Percentiles rank a stretch among this genome's conserved stretches.
phyloP scores from a whole-genome alignment of 805 yeast species.

The Brettanomyces custersianus region DNA sequence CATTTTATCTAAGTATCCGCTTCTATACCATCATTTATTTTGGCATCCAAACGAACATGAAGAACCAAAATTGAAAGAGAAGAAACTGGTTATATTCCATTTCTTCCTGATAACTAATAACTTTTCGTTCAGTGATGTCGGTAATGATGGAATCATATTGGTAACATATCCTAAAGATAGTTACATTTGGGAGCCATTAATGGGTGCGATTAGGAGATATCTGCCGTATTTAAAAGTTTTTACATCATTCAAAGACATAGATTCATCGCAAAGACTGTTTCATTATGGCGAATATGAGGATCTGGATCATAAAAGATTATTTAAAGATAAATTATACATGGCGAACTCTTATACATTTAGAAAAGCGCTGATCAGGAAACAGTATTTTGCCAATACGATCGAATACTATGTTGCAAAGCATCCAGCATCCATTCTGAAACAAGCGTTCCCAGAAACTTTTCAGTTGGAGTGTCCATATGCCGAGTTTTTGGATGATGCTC shows the following conservation, averaged over 20 bases:
- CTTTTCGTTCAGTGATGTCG: neutral
- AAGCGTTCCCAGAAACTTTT: constrained; percentile 65
- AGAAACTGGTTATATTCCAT: neutral
- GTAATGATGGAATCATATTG: constrained; percentile 12
- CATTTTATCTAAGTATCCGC: neutral
- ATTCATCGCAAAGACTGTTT: constrained; percentile 32
- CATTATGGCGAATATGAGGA: constrained; percentile 91
- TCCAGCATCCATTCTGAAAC: constrained; percentile 52
- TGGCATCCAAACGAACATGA: no score
- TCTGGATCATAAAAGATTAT: constrained; percentile 61
- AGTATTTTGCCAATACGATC: constrained; percentile 80
- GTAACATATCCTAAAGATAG: constrained; percentile 30
- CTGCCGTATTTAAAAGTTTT: constrained; percentile 6
- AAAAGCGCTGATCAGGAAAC: constrained; percentile 86
- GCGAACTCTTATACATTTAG: constrained; percentile 80
- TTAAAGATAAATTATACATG: constrained; percentile 38
- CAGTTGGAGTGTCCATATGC: constrained; percentile 89
- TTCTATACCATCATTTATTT: constrained; percentile 2
- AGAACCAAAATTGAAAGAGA: no score
- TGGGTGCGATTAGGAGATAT: constrained; percentile 25
- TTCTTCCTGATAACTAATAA: neutral
- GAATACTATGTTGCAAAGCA: constrained; percentile 64
- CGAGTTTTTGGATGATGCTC: constrained; percentile 86
- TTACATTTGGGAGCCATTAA: constrained; percentile 36
- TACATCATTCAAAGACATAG: constrained; percentile 5